Conservation (phyloP, 1,139 yeast genomes). For the Candida albicans region DNA sequence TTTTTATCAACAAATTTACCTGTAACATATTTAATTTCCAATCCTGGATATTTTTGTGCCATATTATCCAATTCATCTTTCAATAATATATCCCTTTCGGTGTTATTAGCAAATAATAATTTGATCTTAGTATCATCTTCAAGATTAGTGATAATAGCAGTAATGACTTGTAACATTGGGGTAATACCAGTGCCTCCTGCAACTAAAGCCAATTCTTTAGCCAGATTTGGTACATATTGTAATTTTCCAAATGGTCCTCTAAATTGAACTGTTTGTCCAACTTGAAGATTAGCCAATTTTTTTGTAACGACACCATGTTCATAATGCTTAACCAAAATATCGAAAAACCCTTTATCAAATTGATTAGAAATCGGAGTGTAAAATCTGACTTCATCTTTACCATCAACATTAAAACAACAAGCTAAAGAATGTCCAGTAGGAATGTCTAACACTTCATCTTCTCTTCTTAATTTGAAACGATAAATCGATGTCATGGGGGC, state of each 20-base stretch:
- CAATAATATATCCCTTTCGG: conserved; percentile 69
- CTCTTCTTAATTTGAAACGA: conserved; percentile 62
- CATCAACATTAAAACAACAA: conserved; percentile 55
- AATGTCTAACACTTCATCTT: conserved; percentile 59
- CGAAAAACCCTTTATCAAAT: conserved; percentile 70
- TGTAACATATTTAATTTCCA: conserved; percentile 39
- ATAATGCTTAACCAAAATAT: conserved; percentile 72
- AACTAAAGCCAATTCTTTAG: conserved; percentile 61
- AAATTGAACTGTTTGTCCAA: conserved; percentile 67
- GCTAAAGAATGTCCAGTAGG: conserved; percentile 79
- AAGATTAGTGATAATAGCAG: conserved; percentile 64
- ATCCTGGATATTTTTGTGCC: conserved; percentile 58
- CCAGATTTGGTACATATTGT: conserved; percentile 58
- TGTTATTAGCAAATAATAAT: conserved; percentile 68
- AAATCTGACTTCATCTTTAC: conserved; percentile 62
- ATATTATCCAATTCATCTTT: conserved; percentile 71
- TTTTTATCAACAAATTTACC: conserved; percentile 1
- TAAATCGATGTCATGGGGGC: conserved; percentile 71
- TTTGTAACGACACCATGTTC: conserved; percentile 66
- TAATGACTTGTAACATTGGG: conserved; percentile 69
- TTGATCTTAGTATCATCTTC: conserved; percentile 61
- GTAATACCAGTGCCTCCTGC: conserved; percentile 89
- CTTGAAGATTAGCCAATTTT: conserved; percentile 58
- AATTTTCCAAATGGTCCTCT: conserved; percentile 80
- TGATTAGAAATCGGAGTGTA: conserved; percentile 75